These are phyloP conservation scores for Sanghuangporus baumii DNA, from an alignment of 1,284 basidiomycete genomes.

Conservation along the genomic window DNA sequence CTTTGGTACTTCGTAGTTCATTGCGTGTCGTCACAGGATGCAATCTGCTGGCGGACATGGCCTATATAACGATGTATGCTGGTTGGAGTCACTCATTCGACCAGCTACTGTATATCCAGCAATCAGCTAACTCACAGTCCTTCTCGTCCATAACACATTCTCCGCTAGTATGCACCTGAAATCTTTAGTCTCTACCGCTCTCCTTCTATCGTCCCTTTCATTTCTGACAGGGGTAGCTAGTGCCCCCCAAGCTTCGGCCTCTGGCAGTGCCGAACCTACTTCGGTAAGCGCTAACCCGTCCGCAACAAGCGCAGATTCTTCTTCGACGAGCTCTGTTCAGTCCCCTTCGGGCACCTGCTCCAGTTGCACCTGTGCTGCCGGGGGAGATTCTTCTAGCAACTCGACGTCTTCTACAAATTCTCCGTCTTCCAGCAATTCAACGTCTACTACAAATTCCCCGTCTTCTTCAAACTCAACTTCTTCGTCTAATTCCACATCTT, in stretches of 20 bases:
- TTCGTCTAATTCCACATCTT: background rate
- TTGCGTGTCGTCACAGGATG: too few relatives aligned
- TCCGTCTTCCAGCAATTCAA: background rate
- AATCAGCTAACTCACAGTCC: background rate
- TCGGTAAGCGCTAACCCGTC: background rate
- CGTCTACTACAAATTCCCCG: background rate
- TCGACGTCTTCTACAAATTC: background rate
- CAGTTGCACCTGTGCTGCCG: too few relatives aligned
- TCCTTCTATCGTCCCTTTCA: slow-evolving; percentile 1
- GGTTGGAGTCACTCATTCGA: background rate
- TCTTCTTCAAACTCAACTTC: background rate
- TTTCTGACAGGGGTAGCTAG: background rate
- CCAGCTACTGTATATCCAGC: background rate
- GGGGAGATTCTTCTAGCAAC: background rate
- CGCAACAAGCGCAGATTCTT: background rate
- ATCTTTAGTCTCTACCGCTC: background rate
- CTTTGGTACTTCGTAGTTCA: too few relatives aligned
- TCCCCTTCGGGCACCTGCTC: too few relatives aligned
- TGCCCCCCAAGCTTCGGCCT: background rate
- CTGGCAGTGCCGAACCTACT: background rate
- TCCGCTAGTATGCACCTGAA: slow-evolving; percentile 7
- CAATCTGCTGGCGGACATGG: background rate
- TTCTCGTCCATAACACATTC: background rate
- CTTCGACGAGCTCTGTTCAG: background rate
- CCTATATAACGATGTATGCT: background rate